These are phyloP conservation scores for Pythium monospermum DNA, from an alignment of 352 stramenopile genomes.

Conservation along the genomic window DNA sequence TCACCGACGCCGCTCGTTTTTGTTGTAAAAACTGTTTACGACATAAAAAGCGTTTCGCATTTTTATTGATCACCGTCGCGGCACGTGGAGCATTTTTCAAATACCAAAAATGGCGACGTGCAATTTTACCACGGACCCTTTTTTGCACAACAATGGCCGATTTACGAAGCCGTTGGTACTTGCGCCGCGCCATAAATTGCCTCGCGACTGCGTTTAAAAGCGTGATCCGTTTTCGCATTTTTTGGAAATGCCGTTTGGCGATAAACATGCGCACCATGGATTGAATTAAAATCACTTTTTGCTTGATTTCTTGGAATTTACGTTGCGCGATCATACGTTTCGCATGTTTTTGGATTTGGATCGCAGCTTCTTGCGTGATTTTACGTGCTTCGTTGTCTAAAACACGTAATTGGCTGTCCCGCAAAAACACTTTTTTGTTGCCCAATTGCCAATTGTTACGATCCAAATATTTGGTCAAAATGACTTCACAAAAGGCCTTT, in stretches of 20 bases:
- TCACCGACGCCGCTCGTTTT: constrained; percentile 58
- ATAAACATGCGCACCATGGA: constrained; percentile 64
- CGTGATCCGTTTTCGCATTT: constrained; percentile 56
- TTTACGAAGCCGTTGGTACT: constrained; percentile 63
- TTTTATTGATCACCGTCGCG: constrained; percentile 75
- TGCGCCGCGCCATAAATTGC: constrained; percentile 69
- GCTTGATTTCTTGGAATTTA: constrained; percentile 53
- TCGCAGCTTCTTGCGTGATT: constrained; percentile 77
- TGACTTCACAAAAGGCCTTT: constrained; percentile 81
- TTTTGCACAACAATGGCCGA: constrained; percentile 70
- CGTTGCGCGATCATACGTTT: constrained; percentile 61
- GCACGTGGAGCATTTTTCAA: constrained; percentile 68
- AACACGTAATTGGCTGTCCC: constrained; percentile 75
- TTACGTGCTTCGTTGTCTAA: constrained; percentile 84
- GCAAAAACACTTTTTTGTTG: constrained; percentile 87
- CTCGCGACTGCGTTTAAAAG: constrained; percentile 60
- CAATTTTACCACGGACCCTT: constrained; percentile 61
- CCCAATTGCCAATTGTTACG: constrained; percentile 86
- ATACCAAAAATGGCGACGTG: constrained; percentile 63
- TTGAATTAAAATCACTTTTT: constrained; percentile 65
- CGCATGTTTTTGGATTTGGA: constrained; percentile 70
- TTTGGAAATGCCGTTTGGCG: constrained; percentile 43
- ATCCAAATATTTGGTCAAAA: constrained; percentile 62
- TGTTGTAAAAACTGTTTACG: constrained; percentile 65
- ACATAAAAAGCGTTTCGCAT: constrained; percentile 60